Conservation (phyloP, 192 early-diverging fungal genomes). For the Entophlyctis luteolus region DNA sequence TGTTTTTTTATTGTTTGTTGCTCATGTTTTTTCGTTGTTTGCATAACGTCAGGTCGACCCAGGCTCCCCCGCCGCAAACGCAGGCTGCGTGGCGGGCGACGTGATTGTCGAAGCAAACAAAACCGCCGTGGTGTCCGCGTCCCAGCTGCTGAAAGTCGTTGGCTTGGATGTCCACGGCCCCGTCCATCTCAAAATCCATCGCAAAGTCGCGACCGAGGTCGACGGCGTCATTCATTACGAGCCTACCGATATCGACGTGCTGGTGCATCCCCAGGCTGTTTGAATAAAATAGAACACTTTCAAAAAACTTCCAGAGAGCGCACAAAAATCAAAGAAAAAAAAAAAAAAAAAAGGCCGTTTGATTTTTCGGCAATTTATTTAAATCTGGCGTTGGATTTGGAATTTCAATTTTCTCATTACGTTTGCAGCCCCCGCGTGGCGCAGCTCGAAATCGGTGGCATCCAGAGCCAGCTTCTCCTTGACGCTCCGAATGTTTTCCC, state of each 20-base stretch:
- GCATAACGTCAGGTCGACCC: slow-evolving; percentile 26
- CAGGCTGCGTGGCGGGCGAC: slow-evolving; percentile 39
- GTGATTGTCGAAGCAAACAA: slow-evolving; percentile 42
- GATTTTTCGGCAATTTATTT: too few relatives aligned
- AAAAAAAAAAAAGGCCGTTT: too few relatives aligned
- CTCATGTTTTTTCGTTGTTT: too few relatives aligned
- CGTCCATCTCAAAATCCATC: slow-evolving; percentile 28
- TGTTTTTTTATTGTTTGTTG: too few relatives aligned
- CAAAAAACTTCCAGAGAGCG: neutral
- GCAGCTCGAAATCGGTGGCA: slow-evolving; percentile 18
- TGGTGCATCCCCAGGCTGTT: neutral
- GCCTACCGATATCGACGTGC: neutral
- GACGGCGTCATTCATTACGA: slow-evolving; percentile 5
- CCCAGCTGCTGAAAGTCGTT: slow-evolving; percentile 30
- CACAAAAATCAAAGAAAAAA: too few relatives aligned
- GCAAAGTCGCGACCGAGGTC: slow-evolving; percentile 41
- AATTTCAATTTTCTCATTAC: slow-evolving; percentile 1
- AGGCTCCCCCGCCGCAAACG: slow-evolving; percentile 32
- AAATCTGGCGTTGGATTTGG: neutral
- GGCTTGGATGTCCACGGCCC: slow-evolving; percentile 36
- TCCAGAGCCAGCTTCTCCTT: slow-evolving; percentile 14
- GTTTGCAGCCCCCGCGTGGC: neutral
- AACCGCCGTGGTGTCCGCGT: slow-evolving; percentile 24
- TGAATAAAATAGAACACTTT: neutral
- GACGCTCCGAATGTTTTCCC: neutral